Base-by-base conservation (phyloP, 2,329 filamentous ascomycete species). In the Cytospora paraplurivora region DNA sequence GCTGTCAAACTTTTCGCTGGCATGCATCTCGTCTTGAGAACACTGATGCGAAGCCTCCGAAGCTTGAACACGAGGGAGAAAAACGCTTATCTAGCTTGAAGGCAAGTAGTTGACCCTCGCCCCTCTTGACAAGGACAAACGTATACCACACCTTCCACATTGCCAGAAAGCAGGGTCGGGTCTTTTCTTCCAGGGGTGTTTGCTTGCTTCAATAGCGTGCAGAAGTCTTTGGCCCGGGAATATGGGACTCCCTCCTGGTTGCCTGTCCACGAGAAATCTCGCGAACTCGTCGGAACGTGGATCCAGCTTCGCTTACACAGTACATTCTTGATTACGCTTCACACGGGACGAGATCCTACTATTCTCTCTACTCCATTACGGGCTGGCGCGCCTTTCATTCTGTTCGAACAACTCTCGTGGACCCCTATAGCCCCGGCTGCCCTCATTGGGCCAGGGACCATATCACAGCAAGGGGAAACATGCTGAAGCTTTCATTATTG, bases 241-340 rank as follows among this genome's bases (percentile, higher is more conserved):
- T n/a, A 44, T n/a, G 19, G 11, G 12, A 17, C 38, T 44, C n/a
- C 41, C 6, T 44, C 41, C 17, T 3, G 17, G 10, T 7, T 10
- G 17, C 17, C 4, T 19, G 7, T 10, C 41, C n/a, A n/a, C 17
- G 7, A 44, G 6, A n/a, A 44, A 7, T 44, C 17, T 44, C 7
- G 41, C 51, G 50, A 61, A 38, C 7, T 21, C 27, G 58, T 50
- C 47, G 58, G 32, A 61, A 55, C 37, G 54, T 37, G 51, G 58
- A 37, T 61, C 58, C 58, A 54, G 32, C 41, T 44, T 37, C 58
- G 44, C 51, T 38, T 54, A 13, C 51, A 13, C 37, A n/a, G 49
- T 37, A 53, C 52, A 52, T 12, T 41, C 34, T 52, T 53, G 52
- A 59, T 59, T 59, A 59, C 41, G 3, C 52, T 51, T 33, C 49